phyloP scores from a whole-genome alignment of 2,329 filamentous ascomycete genomes.

The Aureobasidium sp. region DNA sequence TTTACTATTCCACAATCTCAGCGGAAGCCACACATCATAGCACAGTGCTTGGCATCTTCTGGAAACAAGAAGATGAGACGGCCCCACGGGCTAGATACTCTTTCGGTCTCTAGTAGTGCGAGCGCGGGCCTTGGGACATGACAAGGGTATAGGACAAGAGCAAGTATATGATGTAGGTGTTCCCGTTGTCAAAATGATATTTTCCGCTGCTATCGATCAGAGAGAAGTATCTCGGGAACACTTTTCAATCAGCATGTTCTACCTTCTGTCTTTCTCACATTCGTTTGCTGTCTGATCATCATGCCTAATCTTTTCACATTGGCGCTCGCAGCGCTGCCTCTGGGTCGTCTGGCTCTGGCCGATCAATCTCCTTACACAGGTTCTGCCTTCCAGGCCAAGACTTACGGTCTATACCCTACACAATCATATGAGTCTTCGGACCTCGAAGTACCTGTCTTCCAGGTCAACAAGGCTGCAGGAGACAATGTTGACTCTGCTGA shows the following conservation, averaged over 20 bases:
- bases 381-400: slow-evolving; percentile 29
- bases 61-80: slow-evolving; percentile 10
- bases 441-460: slow-evolving; percentile 27
- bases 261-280: neutral
- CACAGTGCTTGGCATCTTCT: slow-evolving; percentile 7
- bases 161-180: slow-evolving; percentile 11
- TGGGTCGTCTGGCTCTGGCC: neutral
- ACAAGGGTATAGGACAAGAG: neutral
- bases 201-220: neutral
- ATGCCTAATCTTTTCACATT: slow-evolving; percentile 1
- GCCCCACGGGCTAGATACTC: slow-evolving; percentile 3
- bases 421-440: slow-evolving; percentile 30
- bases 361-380: slow-evolving; percentile 11
- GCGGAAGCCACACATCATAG: slow-evolving; percentile 8
- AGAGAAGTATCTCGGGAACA: neutral
- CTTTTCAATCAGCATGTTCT: neutral
- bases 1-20: neutral
- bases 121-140: slow-evolving; percentile 7
- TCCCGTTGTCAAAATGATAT: neutral
- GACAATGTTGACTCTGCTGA: neutral
- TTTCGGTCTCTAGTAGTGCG: neutral
- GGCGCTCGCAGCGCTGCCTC: neutral
- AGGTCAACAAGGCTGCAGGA: slow-evolving; percentile 10
- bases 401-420: slow-evolving; percentile 31
- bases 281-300: neutral